Base-by-base conservation (phyloP, 306 rosid genomes). In the Glycine tomentella region DNA sequence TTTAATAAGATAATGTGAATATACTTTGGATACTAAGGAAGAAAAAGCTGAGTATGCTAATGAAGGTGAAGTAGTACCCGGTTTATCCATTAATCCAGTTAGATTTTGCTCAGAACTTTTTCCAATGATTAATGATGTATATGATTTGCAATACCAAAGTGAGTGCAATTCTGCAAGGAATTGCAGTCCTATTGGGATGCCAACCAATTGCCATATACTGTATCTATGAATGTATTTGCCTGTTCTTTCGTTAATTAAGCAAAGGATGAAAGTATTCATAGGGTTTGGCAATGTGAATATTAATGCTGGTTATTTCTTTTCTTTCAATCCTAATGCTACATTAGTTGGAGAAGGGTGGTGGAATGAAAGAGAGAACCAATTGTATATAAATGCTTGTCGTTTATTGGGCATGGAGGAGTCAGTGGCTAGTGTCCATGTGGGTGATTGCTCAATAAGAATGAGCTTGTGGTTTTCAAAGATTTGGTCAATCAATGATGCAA, bases 341-440 rank as follows among this genome's bases (percentile, higher is more conserved):
- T 76, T 90, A 36, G 17, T 84, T 11, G 87, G 90, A 15, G 91
- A 90, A 86, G 91, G 88, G 4, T 74, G 81, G 68, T 90, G 91
- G 89, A 76, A 87, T 80, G 81, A 69, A 8, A 59, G 59, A 61
- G 70, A 77, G 69, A 78, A 82, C 44, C 80, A 80, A 63, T 58
- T 90, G 0, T 50, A 17, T 12, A 3, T 86, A 14, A 81, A 64
- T 12, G 90, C 79, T 69, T 90, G 91, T 31, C 82, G 4, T 38
- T 57, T 90, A 73, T 11, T 79, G 48, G 75, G 80, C 7, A 58
- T 16, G 62, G 33, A 59, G 0, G 45, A 52, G 76, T 88, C 92
- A 16, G 2, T 69, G 56, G 74, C 74, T 46, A 44, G 55, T 67
- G 51, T 80, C 61, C 84, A 25, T 56, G 86, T 89, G 62, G 85